A percentile compares a stretch with the other conserved stretches of the same genome.
These are phyloP conservation scores for Chalara sp. DNA, from an alignment of 2,329 filamentous ascomycete genomes.

Conservation along the genomic window DNA sequence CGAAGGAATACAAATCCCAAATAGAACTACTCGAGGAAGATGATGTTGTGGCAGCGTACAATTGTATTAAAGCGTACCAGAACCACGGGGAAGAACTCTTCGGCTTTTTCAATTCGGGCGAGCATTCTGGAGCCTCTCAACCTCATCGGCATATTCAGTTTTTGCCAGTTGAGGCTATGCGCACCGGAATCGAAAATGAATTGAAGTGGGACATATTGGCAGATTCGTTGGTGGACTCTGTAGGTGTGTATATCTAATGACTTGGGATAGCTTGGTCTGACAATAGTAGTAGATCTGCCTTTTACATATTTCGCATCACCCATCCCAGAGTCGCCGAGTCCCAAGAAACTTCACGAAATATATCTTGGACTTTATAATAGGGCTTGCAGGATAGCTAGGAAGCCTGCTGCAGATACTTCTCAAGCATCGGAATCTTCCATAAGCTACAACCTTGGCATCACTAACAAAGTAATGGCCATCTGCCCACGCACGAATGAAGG, in stretches of 20 bases:
- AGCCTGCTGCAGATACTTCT: neutral
- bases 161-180: constrained; percentile 59
- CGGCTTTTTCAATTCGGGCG: constrained; percentile 50
- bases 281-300: constrained; percentile 15
- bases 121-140: constrained; percentile 63
- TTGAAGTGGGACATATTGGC: constrained; percentile 45
- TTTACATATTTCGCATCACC: constrained; percentile 23
- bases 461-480: constrained; percentile 43
- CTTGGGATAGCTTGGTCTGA: neutral
- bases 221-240: constrained; percentile 28
- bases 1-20: constrained; percentile 56
- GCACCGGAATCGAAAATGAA: constrained; percentile 32
- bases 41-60: constrained; percentile 55
- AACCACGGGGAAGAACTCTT: constrained; percentile 35
- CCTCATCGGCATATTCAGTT: constrained; percentile 67
- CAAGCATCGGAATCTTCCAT: constrained; percentile 34
- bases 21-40: constrained; percentile 52
- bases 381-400: constrained; percentile 9
- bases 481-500: constrained; percentile 50
- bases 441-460: constrained; percentile 60
- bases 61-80: constrained; percentile 46
- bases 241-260: too few relatives aligned
- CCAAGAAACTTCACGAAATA: constrained; percentile 16
- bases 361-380: constrained; percentile 20
- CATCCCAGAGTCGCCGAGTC: constrained; percentile 11